Percentiles rank a stretch among this genome's conserved stretches.
These are phyloP conservation scores for Cylindrotheca fusiformis DNA, from an alignment of 108 stramenopile species.

Conservation along the genomic window DNA sequence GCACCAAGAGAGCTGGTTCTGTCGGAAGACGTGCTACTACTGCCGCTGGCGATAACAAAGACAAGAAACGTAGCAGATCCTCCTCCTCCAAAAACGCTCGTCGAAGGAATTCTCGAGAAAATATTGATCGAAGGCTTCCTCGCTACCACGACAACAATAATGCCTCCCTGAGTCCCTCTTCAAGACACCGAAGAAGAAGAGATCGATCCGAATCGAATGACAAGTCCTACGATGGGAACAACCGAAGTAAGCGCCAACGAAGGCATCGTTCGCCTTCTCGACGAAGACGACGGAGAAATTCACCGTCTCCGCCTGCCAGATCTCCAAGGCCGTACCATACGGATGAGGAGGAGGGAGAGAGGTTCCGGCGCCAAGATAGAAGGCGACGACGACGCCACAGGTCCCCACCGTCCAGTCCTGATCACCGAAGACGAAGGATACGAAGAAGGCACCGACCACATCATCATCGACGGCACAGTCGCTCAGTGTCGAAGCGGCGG, in stretches of 20 bases:
- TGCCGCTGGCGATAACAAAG: no score
- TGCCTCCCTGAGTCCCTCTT: no score
- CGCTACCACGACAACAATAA: no score
- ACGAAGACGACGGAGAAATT: conserved; percentile 7
- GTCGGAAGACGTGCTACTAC: no score
- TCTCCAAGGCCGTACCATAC: not conserved
- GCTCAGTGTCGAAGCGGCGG: not conserved
- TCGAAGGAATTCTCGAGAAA: no score
- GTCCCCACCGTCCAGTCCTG: not conserved
- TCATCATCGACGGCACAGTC: not conserved
- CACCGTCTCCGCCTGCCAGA: not conserved
- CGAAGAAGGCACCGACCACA: not conserved
- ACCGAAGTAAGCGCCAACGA: conserved; percentile 1
- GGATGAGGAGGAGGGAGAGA: conserved; percentile 3
- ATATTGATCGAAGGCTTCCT: no score
- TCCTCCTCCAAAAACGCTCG: no score
- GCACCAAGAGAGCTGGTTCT: no score
- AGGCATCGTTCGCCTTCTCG: not conserved
- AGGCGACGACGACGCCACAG: not conserved
- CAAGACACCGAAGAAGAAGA: no score
- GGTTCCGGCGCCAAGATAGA: not conserved
- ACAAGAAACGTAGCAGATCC: no score
- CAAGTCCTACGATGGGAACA: no score
- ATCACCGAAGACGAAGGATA: not conserved
- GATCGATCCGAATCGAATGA: no score